Base-by-base conservation (phyloP, 176 grass and related monocot genomes). In the Eleusine indica region DNA sequence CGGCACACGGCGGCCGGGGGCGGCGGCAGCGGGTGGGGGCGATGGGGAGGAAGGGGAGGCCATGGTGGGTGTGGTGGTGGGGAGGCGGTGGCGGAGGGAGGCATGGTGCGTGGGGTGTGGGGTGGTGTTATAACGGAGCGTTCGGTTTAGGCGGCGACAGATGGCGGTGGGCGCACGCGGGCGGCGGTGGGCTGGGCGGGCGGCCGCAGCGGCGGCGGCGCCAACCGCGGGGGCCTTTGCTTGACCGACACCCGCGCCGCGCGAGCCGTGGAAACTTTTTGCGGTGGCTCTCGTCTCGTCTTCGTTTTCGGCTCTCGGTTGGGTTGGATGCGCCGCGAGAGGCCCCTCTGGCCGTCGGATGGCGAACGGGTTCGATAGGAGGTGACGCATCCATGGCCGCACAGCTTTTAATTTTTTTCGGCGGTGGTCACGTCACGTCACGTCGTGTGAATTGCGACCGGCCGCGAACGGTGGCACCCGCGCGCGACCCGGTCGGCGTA, bases 81-180 rank as follows among this genome's bases (percentile, higher is more conserved):
- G 0, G 66, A 40, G 84, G 76, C 17, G 69, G 61, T 51, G 78
- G 61, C 9, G 90, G 78, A 77, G 90, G 73, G 77, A 47, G 69
- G 76, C 73, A 66, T 62, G 83, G 43, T 47, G 62, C 52, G 68
- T 76, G 61, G 69, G 83, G 3, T 0, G 49, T 13, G 49, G 49
- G 2, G 8, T 9, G 47, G 29, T 83, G 29, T 87, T 86, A 90
- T 90, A 90, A 90, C 37, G 84, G 74, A 54, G 83, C 72, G 74
- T 90, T 73, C 70, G 32, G 37, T 57, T 79, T 83, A 28, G 88
- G 88, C 88, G 88, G 88, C 62, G 56, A 86, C 67, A 53, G 61
- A 79, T 80, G 86, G 86, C 64, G 78, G 85, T 84, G 76, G 82
- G 63, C 63, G 82, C 87, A 80, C 63, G 87, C 76, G 60, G 84